A percentile compares a stretch with the other conserved stretches of the same genome.
Conservation (phyloP, 1,284 basidiomycete species). For the Cystobasidium slooffiae region DNA sequence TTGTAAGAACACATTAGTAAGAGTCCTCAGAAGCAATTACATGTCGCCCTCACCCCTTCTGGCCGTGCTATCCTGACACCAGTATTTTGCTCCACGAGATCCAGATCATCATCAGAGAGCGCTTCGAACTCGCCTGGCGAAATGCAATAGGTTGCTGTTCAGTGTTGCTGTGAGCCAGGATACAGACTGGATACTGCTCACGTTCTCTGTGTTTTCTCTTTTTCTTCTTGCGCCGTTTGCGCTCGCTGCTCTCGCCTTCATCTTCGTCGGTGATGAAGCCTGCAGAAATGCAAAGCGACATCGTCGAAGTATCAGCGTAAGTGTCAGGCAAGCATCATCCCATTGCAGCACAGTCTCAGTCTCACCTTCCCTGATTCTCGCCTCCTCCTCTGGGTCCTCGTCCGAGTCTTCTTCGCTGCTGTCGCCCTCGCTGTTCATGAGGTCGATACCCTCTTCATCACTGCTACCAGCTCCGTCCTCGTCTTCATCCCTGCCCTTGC, state of each 20-base stretch:
- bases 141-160: too few relatives aligned
- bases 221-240: conserved; percentile 65
- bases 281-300: conserved; percentile 17
- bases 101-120: conserved; percentile 95
- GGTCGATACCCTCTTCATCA: conserved; percentile 50
- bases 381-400: conserved; percentile 75
- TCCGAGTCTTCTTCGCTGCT: conserved; percentile 81
- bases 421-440: conserved; percentile 46
- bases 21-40: neutral
- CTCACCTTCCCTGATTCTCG: conserved; percentile 67
- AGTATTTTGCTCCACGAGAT: conserved; percentile 92
- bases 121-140: conserved; percentile 64
- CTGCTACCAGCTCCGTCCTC: conserved; percentile 28
- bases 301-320: neutral
- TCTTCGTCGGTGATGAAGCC: conserved; percentile 80
- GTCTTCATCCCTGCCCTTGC: conserved; percentile 19
- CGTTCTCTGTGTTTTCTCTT: conserved; percentile 64
- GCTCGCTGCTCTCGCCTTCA: conserved; percentile 67
- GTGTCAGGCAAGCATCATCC: neutral
- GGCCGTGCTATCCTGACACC: conserved; percentile 62
- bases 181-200: conserved; percentile 34
- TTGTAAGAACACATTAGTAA: neutral
- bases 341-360: neutral
- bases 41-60: conserved; percentile 39
- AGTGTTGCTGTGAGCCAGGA: too few relatives aligned